Evolutionary conservation across 75 land plant species (phyloP).

Genomic region (Adiantum capillusveneris): DNA sequence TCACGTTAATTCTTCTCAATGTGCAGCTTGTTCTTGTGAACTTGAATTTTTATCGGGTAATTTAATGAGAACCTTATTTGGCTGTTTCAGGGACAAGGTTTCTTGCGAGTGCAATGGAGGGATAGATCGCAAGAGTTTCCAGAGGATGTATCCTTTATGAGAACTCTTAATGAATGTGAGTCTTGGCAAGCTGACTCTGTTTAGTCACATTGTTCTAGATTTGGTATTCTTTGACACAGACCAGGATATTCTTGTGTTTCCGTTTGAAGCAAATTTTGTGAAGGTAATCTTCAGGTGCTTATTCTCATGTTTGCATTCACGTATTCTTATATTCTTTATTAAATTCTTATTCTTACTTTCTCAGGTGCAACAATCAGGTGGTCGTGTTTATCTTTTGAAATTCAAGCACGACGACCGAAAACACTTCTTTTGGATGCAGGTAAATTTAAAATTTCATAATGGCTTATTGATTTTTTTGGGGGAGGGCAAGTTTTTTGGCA

Average conservation of each 20-base stretch:
- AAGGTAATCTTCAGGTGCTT: constrained; percentile 48
- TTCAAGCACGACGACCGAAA: constrained; percentile 78
- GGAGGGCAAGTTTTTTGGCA: too few species aligned
- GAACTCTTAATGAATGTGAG: neutral
- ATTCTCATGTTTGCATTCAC: neutral
- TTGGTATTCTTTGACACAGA: neutral
- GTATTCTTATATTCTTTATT: neutral
- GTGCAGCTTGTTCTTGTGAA: too few species aligned
- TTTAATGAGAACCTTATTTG: too few species aligned
- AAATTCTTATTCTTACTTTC: neutral
- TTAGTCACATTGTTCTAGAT: constrained; percentile 2
- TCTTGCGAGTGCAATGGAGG: constrained; percentile 85
- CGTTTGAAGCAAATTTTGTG: constrained; percentile 90
- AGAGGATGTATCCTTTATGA: constrained; percentile 73
- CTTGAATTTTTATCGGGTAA: too few species aligned
- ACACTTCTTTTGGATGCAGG: constrained; percentile 98
- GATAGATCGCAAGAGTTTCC: constrained; percentile 43
- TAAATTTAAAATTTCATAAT: too few species aligned
- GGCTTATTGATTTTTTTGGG: too few species aligned
- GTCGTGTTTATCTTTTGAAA: constrained; percentile 81
- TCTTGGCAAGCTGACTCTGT: too few species aligned
- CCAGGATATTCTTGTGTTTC: constrained; percentile 84
- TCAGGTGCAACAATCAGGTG: constrained; percentile 81
- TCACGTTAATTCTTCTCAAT: too few species aligned
- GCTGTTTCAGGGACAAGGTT: constrained; percentile 58